Base-by-base conservation (phyloP, 2,329 filamentous ascomycete genomes). In the Tolypocladium tropicale region DNA sequence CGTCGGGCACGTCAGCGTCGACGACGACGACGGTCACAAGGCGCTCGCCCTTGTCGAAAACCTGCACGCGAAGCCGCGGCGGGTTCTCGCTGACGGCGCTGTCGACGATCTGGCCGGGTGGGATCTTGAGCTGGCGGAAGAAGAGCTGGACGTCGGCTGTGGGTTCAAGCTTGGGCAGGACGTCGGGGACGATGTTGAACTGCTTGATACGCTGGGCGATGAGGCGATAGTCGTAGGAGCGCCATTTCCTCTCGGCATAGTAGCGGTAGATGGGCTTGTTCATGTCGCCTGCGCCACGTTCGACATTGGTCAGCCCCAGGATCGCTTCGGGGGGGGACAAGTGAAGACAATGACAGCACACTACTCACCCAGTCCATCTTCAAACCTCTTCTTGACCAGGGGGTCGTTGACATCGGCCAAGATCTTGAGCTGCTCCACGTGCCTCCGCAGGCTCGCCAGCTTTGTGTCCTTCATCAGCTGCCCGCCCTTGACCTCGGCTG, bases 391-490 rank as follows among this genome's bases (percentile, higher is more conserved):
- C 82, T 96, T 96, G 59, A 97, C 90, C 39, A 90, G 65, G 1
- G 94, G 94, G 68, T 97, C 94, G 70, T 97, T 97, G 72, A 95
- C 91, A 68, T 99, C 94, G 28, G 91, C 92, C 59, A 88, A 74
- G 41, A 99, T 86, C 81, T 96, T 95, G 68, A 96, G 76, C 55
- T 85, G 72, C 68, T 95, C 87, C 55, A 96, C 68, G 64, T 90
- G 76, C 62, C 81, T 76, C 66, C 82, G 78, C 84, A 96, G 82
- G 62, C 85, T 88, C 50, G 76, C 75, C 58, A 97, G 66, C 61
- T 82, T 81, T 57, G 77, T 78, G 65, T 88, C 81, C 73, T 90
- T 89, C 64, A 78, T 79, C 59, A 70, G 68, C 67, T 85, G 78
- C 6, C 87, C 87, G 37, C 85, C 86, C 52, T 76, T 78, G 53